Percentiles rank a stretch among this genome's conserved stretches.
These are phyloP conservation scores for Dinochytrium kinnereticum DNA, from an alignment of 371 early-diverging fungal species.

Conservation along the genomic window DNA sequence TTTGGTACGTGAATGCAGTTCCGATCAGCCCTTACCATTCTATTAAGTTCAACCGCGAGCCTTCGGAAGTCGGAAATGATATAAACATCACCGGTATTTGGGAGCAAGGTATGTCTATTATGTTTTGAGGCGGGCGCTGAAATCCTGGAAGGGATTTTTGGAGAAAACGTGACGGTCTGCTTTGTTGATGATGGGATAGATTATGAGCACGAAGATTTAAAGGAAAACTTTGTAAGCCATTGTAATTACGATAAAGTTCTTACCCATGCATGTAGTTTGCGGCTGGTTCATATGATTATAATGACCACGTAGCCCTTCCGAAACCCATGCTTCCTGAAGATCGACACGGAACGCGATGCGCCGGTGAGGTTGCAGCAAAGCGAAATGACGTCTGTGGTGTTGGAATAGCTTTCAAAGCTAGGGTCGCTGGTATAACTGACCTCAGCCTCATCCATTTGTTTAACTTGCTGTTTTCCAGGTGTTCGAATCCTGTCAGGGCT, in stretches of 20 bases:
- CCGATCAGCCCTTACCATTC: neutral
- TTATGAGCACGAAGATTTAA: constrained; percentile 79
- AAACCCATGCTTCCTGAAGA: constrained; percentile 80
- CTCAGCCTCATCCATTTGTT: neutral
- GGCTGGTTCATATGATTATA: constrained; percentile 93
- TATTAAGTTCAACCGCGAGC: constrained; percentile 66
- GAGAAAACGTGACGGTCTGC: constrained; percentile 82
- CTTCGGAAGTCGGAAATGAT: constrained; percentile 71
- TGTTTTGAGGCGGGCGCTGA: neutral
- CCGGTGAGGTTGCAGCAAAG: constrained; percentile 94
- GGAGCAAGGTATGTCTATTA: constrained; percentile 66
- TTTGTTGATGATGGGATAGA: constrained; percentile 97
- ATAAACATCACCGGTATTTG: constrained; percentile 93
- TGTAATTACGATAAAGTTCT: neutral
- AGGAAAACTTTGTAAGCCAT: constrained; percentile 84
- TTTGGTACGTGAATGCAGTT: constrained; percentile 59
- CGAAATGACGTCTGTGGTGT: constrained; percentile 92
- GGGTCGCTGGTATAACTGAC: constrained; percentile 73
- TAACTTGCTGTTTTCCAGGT: constrained; percentile 48
- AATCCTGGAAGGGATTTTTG: constrained; percentile 69
- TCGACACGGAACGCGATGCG: constrained; percentile 95
- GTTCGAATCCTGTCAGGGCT: constrained; percentile 89
- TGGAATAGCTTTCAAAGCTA: constrained; percentile 89
- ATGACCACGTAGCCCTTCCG: constrained; percentile 77
- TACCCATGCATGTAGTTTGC: constrained; percentile 56